Base-by-base conservation (phyloP, 768 basidiomycete genomes). In the Amanita subjunquillea region DNA sequence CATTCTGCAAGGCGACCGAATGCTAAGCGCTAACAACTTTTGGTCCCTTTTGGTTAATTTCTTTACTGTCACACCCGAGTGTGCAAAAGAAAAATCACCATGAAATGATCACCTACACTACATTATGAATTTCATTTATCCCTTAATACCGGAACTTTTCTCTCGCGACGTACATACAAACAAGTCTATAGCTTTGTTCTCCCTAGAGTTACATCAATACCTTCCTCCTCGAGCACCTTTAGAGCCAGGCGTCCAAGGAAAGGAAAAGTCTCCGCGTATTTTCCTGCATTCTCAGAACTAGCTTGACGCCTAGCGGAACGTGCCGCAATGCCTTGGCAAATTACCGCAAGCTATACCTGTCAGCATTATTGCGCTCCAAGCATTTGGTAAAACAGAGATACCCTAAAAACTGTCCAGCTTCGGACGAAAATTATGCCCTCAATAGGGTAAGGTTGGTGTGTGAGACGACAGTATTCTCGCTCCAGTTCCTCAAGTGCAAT, bases 291-390 rank as follows among this genome's bases (percentile, higher is more conserved):
- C 64, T 91, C 91, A 0, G 91, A 94, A 63, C 88, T 93, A 3
- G 92, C 91, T 66, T 96, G 92, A 17, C 89, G 80, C 23, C 85
- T 75, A 1, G 91, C 90, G 49, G 79, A 80, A 41, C 92, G 79
- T 29, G 92, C 92, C 1, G 92, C 88, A 56, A 96, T 92, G 3
- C 92, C 92, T 68, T 96, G 92, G 1, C 80, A 71, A 58, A 96
- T 94, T 54, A 95, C 76, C 0, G 89, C 76, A 23, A 87, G 66
- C 87, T 87, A 36, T 20, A 50, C 27, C 37, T 29, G 17, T 51
- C 8, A 42, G 39, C 9, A 27, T 27, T 15, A n/a, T 27, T 23
- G 23, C 22, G 30, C 29, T 15, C 23, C 23, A 15, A 29, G 8
- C 30, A 12, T 39, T 40, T 30, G 38, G 39, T 17, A 29, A 53